Evolutionary conservation across 441 rosid genomes (phyloP), one percentile per base, ranked within the genome.

Genomic region (Iberis amara): DNA sequence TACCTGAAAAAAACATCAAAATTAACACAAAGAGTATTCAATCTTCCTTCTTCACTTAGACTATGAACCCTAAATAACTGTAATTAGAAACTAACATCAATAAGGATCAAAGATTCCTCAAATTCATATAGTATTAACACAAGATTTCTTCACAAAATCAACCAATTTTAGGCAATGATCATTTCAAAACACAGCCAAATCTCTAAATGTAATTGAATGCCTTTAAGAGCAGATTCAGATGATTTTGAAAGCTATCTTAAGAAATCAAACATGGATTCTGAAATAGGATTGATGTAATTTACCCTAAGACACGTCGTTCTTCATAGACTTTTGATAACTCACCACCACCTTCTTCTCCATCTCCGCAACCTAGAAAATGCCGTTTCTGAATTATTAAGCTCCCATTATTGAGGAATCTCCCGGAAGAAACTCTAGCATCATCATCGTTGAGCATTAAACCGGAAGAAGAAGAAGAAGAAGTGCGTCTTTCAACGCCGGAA

Each of bases 341-440:
- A 50, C 78, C 74, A 10, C 89, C 94, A 6, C 86, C 95, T 72
- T 85, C 96, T 55, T 91, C 98, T 0, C 95, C 96, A 38, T 92
- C 96, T 31, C 98, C 96, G 28, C 91, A 84, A 10, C 98, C 98
- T 47, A 88, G 81, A 77, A 92, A 89, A 43, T 45, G 80, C 64
- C 97, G 79, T 56, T 73, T 77, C 28, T 78, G 98, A 47, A 31
- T 8, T 31, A 31, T 0, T 4, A 56, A 44, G 38, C 58, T 52
- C 27, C 67, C 69, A 18, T 1, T 18, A 18, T 18, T 18, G 21
- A 18, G 21, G 21, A 18, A 18, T 18, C 21, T 18, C 21, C 21
- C 21, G 21, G 21, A 18, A 18, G n/a, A 41, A 37, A 4, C 4
- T 62, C 45, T 35, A 52, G 47, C 18, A 42, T 11, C 55, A 11